Base-by-base conservation (phyloP, 208 protist genomes). In the Leishmania tarentolae region DNA sequence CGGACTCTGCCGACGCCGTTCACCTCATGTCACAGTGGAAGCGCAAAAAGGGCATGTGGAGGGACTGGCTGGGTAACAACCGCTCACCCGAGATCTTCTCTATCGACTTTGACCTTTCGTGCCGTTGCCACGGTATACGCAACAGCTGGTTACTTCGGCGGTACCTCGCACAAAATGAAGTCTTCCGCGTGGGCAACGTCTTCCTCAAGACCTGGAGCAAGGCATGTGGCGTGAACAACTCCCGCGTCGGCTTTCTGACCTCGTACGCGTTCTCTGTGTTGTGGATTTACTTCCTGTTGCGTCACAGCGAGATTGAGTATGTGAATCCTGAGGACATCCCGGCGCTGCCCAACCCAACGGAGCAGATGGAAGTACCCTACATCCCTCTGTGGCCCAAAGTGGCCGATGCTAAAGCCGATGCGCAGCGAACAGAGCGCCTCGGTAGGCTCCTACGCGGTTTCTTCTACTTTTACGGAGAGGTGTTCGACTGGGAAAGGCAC, bases 151-250 rank as follows among this genome's bases (percentile, higher is more conserved):
- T 96, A n/a, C 76, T 97, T 75, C 92, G 92, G 4, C 52, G 66
- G 17, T 97, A 97, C 81, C 57, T 96, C 35, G 69, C 44, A 19
- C 91, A 95, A 78, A 35, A 78, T 47, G 78, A 79, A n/a, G 82
- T 89, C 21, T 89, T 90, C 47, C 92, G 94, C 46, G 69, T 88
- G n/a, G 92, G 94, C 50, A 86, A 85, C 68, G 78, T 92, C 7
- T 93, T 97, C 71, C 71, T 96, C 24, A 97, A 97, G 81, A 81
- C 73, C 59, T 98, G 95, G 93, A 95, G 90, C 80, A 97, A 98
- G 79, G 37, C 79, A 44, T 82, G 81, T 47, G 91, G 92, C 0
- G 83, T 98, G 28, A 96, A 96, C 86, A 93, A 97, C 87, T 89
- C 92, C 17, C 68, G 85, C 8, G 47, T 79, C 31, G 95, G 95